These are phyloP conservation scores for Trichoderma oligosporum DNA, from an alignment of 2,329 filamentous ascomycete species.

Conservation along the genomic window DNA sequence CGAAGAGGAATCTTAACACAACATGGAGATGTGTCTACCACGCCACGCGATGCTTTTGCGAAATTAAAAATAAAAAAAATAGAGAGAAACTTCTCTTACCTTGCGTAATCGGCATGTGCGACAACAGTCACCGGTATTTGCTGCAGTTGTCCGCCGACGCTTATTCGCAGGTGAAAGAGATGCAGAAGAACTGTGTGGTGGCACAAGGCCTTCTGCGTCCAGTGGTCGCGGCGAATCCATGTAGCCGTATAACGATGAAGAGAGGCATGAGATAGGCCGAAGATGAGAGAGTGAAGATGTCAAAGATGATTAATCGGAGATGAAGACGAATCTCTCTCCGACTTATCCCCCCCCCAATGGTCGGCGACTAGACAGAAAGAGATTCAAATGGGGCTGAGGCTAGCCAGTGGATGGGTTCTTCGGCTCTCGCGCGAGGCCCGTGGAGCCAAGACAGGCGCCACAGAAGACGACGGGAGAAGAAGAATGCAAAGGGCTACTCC, in stretches of 20 bases:
- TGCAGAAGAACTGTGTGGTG: slow-evolving; percentile 20
- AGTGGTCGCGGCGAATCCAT: slow-evolving; percentile 20
- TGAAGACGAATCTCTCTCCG: slow-evolving; percentile 11
- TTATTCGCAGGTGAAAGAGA: slow-evolving; percentile 28
- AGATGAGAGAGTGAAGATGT: slow-evolving; percentile 6
- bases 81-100: slow-evolving; percentile 29
- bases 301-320: neutral
- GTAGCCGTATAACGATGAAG: slow-evolving; percentile 6
- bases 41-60: neutral
- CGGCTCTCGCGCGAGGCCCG: slow-evolving; percentile 22
- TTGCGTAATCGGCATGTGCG: slow-evolving; percentile 39
- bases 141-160: slow-evolving; percentile 32
- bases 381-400: slow-evolving; percentile 19
- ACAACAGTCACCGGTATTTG: slow-evolving; percentile 32
- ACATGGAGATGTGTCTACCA: neutral
- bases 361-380: slow-evolving; percentile 12
- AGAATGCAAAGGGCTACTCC: slow-evolving; percentile 8
- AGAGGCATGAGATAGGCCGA: slow-evolving; percentile 10
- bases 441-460: slow-evolving; percentile 18
- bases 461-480: slow-evolving; percentile 15
- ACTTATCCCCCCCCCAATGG: neutral
- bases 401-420: slow-evolving; percentile 17
- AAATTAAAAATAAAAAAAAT: too few relatives aligned
- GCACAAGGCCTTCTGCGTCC: slow-evolving; percentile 17
- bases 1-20: neutral